Conservation (phyloP, 2,329 filamentous ascomycete genomes). For the Ophiosphaerella korrae region DNA sequence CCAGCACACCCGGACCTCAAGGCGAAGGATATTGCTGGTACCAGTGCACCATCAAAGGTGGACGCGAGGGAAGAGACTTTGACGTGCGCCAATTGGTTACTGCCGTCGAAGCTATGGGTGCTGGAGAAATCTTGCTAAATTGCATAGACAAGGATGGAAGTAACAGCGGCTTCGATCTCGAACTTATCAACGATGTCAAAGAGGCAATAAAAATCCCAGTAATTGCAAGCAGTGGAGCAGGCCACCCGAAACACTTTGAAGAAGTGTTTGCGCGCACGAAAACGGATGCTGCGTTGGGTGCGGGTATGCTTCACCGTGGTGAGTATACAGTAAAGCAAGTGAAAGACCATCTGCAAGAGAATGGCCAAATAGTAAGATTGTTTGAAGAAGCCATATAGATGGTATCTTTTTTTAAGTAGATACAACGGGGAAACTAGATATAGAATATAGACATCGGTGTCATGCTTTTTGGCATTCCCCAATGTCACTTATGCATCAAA, state of each 20-base stretch:
- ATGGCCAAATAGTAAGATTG: constrained; percentile 77
- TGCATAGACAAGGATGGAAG: constrained; percentile 97
- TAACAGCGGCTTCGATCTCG: constrained; percentile 91
- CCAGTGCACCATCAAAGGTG: constrained; percentile 95
- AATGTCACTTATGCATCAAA: constrained; percentile 18
- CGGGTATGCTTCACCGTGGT: constrained; percentile 95
- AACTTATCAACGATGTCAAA: constrained; percentile 89
- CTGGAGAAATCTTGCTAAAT: constrained; percentile 92
- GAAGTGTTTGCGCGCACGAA: constrained; percentile 86
- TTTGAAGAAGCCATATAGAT: constrained; percentile 61
- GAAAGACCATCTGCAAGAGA: constrained; percentile 76
- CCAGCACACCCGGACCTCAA: constrained; percentile 69
- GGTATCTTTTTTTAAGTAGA: not conserved
- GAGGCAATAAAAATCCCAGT: constrained; percentile 86
- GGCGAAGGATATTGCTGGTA: constrained; percentile 93
- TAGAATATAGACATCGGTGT: constrained; percentile 4
- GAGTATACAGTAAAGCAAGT: constrained; percentile 96
- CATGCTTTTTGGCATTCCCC: constrained; percentile 31
- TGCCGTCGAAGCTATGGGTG: constrained; percentile 94
- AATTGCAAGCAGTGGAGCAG: constrained; percentile 91
- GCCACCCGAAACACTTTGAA: constrained; percentile 82
- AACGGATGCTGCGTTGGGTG: constrained; percentile 91
- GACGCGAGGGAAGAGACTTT: constrained; percentile 89
- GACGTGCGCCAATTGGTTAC: constrained; percentile 87
- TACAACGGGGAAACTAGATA: not conserved